Percentiles rank a stretch among this genome's conserved stretches.
These are phyloP conservation scores for Perilla frutescens DNA, from an alignment of 257 asterid genomes.

Conservation along the genomic window DNA sequence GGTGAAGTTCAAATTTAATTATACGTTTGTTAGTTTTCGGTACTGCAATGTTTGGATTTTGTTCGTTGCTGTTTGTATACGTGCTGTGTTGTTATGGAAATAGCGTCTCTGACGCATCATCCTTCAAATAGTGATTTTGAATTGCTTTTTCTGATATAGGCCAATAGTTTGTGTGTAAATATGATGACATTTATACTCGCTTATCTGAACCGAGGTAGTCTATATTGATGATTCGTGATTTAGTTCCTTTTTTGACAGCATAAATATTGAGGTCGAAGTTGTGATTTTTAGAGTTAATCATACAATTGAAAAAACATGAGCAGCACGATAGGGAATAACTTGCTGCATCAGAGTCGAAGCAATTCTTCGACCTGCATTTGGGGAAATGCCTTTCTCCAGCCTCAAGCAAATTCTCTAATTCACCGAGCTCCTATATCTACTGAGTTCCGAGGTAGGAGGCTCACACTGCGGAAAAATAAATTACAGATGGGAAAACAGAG, in stretches of 20 bases:
- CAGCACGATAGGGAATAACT: constrained; percentile 76
- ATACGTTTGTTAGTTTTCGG: constrained; percentile 2
- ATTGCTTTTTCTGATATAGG: background rate
- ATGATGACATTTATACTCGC: constrained; percentile 21
- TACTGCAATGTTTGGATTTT: background rate
- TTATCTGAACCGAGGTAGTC: background rate
- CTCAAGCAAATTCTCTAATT: constrained; percentile 65
- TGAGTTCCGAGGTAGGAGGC: constrained; percentile 57
- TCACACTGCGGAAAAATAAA: constrained; percentile 46
- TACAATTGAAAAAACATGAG: constrained; percentile 61
- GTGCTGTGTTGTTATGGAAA: background rate
- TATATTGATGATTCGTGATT: constrained; percentile 8
- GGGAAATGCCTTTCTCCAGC: constrained; percentile 68
- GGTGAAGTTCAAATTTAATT: constrained; percentile 21
- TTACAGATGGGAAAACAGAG: constrained; percentile 62
- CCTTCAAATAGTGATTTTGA: background rate
- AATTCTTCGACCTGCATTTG: constrained; percentile 59
- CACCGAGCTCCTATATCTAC: constrained; percentile 65
- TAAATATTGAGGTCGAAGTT: constrained; percentile 30
- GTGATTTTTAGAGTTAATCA: constrained; percentile 34
- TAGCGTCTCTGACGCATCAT: background rate
- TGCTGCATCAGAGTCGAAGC: constrained; percentile 74
- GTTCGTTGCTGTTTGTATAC: background rate
- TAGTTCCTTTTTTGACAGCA: constrained; percentile 24
- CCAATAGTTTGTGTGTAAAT: background rate